phyloP scores from a whole-genome alignment of 2,329 filamentous ascomycete genomes.

The Diaporthe nobilis region DNA sequence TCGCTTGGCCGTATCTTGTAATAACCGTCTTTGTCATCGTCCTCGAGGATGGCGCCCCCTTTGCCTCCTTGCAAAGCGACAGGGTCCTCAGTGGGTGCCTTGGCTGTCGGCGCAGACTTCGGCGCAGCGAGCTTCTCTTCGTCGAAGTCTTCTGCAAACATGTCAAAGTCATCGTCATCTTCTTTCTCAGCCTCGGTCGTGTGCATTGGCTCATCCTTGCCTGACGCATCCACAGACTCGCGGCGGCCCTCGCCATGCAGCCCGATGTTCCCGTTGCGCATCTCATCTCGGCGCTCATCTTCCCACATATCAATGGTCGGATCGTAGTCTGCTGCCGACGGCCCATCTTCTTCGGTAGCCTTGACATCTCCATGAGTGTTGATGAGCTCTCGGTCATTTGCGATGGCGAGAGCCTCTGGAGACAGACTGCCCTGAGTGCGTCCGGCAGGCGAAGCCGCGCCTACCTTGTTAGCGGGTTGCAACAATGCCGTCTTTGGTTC shows the following conservation, averaged over 20 bases:
- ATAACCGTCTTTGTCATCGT: conserved; percentile 95
- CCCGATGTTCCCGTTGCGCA: conserved; percentile 70
- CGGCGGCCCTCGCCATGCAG: conserved; percentile 60
- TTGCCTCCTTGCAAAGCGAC: conserved; percentile 63
- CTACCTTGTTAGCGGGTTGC: conserved; percentile 33
- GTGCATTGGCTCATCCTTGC: conserved; percentile 50
- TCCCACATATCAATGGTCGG: conserved; percentile 91
- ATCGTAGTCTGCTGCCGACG: conserved; percentile 94
- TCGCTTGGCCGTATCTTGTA: conserved; percentile 96
- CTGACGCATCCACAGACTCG: conserved; percentile 43
- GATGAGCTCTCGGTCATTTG: conserved; percentile 77
- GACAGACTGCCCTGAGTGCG: conserved; percentile 63
- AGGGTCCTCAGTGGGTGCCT: conserved; percentile 59
- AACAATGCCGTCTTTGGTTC: neutral
- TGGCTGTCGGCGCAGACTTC: conserved; percentile 54
- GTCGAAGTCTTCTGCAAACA: conserved; percentile 89
- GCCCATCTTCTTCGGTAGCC: conserved; percentile 73
- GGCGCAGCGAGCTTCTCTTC: conserved; percentile 75
- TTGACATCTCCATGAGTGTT: conserved; percentile 67
- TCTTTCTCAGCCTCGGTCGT: conserved; percentile 57
- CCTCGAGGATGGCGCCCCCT: conserved; percentile 86
- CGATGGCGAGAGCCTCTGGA: conserved; percentile 72
- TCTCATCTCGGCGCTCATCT: conserved; percentile 79
- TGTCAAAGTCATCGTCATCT: conserved; percentile 82
- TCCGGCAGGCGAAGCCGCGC: conserved; percentile 53